These are phyloP conservation scores for Iris macrosiphon DNA, from an alignment of 106 monocot genomes.

Conservation along the genomic window DNA sequence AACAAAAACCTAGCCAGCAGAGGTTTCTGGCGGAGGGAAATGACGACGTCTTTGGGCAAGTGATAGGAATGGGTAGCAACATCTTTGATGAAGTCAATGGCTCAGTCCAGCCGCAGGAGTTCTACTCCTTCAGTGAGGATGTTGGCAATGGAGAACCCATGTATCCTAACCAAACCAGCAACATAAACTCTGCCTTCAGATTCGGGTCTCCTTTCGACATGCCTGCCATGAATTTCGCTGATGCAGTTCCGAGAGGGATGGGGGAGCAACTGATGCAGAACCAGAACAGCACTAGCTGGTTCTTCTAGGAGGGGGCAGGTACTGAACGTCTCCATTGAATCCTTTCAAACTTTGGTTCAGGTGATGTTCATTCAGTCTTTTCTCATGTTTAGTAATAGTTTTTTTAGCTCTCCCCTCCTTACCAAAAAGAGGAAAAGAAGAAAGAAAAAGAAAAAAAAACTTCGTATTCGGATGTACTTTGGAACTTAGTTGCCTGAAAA, in stretches of 20 bases:
- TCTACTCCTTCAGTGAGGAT: conserved; percentile 13
- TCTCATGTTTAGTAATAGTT: too few species aligned
- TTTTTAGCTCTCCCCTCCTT: too few species aligned
- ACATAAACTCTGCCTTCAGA: conserved; percentile 17
- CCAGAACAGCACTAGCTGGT: conserved; percentile 16
- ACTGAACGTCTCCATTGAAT: background rate
- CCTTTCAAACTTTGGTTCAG: too few species aligned
- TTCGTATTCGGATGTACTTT: too few species aligned
- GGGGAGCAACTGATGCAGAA: background rate
- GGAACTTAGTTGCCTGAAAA: too few species aligned
- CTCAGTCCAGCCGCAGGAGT: conserved; percentile 22
- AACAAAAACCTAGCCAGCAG: background rate
- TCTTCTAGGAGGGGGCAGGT: conserved; percentile 9
- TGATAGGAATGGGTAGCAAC: background rate
- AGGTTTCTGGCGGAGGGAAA: background rate
- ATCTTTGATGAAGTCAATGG: conserved; percentile 26
- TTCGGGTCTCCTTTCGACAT: conserved; percentile 19
- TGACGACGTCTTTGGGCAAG: conserved; percentile 2
- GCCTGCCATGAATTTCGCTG: conserved; percentile 9
- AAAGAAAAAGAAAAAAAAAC: too few species aligned
- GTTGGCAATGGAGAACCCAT: background rate
- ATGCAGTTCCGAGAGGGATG: conserved; percentile 2
- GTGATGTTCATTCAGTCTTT: too few species aligned
- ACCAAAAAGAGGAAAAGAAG: too few species aligned
- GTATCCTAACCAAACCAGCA: background rate